Base-by-base conservation (phyloP, 2,329 filamentous ascomycete genomes). In the Fusarium albosuccineum region DNA sequence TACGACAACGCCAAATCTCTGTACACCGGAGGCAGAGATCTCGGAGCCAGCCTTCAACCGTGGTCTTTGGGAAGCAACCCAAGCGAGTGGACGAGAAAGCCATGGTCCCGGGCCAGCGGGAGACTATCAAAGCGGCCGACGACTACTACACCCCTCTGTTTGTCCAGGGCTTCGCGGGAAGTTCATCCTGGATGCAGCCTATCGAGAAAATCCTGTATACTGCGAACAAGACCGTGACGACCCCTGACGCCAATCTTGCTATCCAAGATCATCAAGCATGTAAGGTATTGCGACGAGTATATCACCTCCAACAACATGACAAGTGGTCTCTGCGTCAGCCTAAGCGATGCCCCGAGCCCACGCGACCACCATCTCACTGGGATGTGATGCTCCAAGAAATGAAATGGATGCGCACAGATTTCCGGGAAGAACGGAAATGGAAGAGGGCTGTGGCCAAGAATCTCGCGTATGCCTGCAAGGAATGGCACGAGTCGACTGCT, bases 401-500 rank as follows among this genome's bases (percentile, higher is more conserved):
- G 87, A 97, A 94, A 77, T 98, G 95, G 95, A 97, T 99, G 93
- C 89, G 94, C 51, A 97, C 94, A 2, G 96, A 99, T 78, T 98
- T 97, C 74, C 87, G 92, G 52, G 93, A 97, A 78, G 96, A 98
- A 77, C 85, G 93, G 40, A 97, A 97, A 76, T 97, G 94, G 94
- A 98, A 97, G 80, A 89, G 89, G 74, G 87, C 91, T 3, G 87
- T 91, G 36, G 94, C 94, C 6, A 91, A 90, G 60, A 93, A 90
- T 59, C 83, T 97, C 62, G 96, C 94, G 1, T 84, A 90, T 72
- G 92, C 91, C 72, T 98, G 95, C 77, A 92, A 91, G 0, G 90
- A 95, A 70, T 99, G 93, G 87, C 86, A 93, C 37, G 84, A 86
- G 22, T 87, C 91, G 37, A 84, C 83, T 36, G 79, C 83, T 5